Evolutionary conservation across 495 filamentous ascomycete species (phyloP), one percentile per base, ranked within the genome.

Genomic region (Penicillium macrosclerotiorum): DNA sequence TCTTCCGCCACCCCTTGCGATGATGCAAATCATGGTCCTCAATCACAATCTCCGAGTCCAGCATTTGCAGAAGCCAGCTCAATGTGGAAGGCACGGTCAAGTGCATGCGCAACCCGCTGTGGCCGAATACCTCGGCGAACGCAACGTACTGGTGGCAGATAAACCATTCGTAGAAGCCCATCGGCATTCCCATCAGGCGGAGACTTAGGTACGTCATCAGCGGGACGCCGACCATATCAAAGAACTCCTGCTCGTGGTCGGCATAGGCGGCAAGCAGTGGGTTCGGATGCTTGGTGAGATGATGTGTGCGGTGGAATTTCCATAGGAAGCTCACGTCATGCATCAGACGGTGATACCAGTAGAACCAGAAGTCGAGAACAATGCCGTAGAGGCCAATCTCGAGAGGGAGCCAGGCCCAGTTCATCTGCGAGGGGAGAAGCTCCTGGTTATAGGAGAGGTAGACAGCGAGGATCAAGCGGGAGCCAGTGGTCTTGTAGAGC

Each of bases 81-180:
- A 68, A 12, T 9, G 69, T 67, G 3, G 62, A 62, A 8, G 62
- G 59, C 9, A 60, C 65, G 2, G 62, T 66, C n/a, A 58, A 20
- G 37, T 70, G 65, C 19, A 72, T 37, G 8, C 69, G 52, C 22
- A 72, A 38, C 1, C 69, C 69, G 35, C 62, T 66, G 23, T 72
- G 69, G 0, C 69, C 69, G 17, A 69, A 57, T 0, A 72, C 65
- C 45, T 72, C 69, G 0, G 67, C 60, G 36, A 70, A 71, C 0
- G 62, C 67, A 17, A 72, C 57, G 17, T 72, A 72, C 40, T 64
- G 42, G 17, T 72, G 69, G 30, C 69, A 72, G 13, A 72, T 46
- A 67, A 67, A 72, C 69, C 69, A 72, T 34, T 72, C 69, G 35
- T 72, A 72, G 42, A 71, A 72, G 0, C 67, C 65, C 56, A 72